These are phyloP conservation scores for Phlegmacium glaucopus DNA, from an alignment of 768 basidiomycete genomes.

Conservation along the genomic window DNA sequence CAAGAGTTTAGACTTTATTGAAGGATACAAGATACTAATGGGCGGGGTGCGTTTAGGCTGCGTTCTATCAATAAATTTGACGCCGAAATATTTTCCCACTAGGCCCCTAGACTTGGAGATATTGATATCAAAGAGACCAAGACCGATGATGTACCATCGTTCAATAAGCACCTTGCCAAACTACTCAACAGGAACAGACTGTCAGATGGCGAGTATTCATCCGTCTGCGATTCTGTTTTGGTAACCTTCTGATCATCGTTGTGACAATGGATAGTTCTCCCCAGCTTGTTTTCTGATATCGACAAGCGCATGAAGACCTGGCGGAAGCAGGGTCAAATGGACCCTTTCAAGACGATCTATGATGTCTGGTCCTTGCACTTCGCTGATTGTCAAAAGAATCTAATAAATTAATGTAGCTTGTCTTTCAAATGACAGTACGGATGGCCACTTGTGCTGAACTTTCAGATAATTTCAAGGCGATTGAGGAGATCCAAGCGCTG, in stretches of 20 bases:
- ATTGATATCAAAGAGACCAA: constrained; percentile 8
- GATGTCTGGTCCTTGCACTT: constrained; percentile 17
- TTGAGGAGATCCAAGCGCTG: constrained; percentile 19
- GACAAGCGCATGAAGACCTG: constrained; percentile 22
- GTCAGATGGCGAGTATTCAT: constrained; percentile 12
- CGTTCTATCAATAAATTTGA: not conserved
- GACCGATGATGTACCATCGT: constrained; percentile 8
- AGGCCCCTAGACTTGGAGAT: constrained; percentile 10
- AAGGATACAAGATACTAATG: constrained; percentile 27
- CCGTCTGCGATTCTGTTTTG: not conserved
- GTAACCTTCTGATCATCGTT: not conserved
- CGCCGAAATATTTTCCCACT: not conserved
- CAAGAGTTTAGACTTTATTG: constrained; percentile 18
- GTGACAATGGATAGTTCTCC: constrained; percentile 23
- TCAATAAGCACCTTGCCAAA: constrained; percentile 18
- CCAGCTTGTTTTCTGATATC: constrained; percentile 27
- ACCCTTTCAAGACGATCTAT: constrained; percentile 31
- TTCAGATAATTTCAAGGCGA: constrained; percentile 20
- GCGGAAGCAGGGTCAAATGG: constrained; percentile 24
- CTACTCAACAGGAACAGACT: constrained; percentile 19
- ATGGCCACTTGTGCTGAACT: constrained; percentile 34
- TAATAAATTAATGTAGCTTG: constrained; percentile 19
- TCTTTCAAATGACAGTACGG: constrained; percentile 36
- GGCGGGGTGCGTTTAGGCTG: constrained; percentile 14
- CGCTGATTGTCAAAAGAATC: not conserved